Percentiles rank a stretch among this genome's conserved stretches.
These are phyloP conservation scores for Dictyostelium purpureum DNA, from an alignment of 78 protist genomes.

Conservation along the genomic window DNA sequence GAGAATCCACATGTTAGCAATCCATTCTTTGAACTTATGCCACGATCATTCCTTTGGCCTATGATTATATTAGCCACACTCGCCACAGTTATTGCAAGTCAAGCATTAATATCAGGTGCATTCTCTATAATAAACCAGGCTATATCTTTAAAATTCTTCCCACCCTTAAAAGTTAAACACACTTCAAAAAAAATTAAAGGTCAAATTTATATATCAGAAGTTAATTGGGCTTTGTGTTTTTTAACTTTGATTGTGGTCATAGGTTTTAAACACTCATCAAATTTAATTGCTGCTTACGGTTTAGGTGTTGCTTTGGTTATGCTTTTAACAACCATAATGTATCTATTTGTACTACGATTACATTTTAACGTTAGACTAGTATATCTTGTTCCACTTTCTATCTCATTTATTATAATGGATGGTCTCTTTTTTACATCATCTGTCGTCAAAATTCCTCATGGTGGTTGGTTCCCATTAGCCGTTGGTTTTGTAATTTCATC, in stretches of 20 bases:
- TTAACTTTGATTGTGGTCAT: conserved; percentile 11
- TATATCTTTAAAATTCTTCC: conserved; percentile 11
- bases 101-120: conserved; percentile 4
- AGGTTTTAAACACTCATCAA: conserved; percentile 37
- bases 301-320: conserved; percentile 14
- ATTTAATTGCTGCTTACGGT: conserved; percentile 37
- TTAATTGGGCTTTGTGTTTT: conserved; percentile 7
- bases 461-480: background rate
- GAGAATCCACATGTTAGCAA: background rate
- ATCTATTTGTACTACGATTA: background rate
- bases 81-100: conserved; percentile 31
- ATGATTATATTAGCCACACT: conserved; percentile 7
- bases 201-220: conserved; percentile 34
- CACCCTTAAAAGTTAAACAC: conserved; percentile 8
- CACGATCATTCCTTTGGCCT: conserved; percentile 44
- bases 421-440: background rate
- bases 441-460: background rate
- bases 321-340: background rate
- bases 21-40: conserved; percentile 31
- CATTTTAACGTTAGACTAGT: background rate
- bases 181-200: conserved; percentile 27
- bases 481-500: background rate
- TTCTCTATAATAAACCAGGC: conserved; percentile 31
- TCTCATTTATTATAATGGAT: background rate
- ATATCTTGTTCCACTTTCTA: background rate